These are phyloP conservation scores for Neoconidiobolus thromboides DNA, from an alignment of 371 early-diverging fungal species.

Conservation along the genomic window DNA sequence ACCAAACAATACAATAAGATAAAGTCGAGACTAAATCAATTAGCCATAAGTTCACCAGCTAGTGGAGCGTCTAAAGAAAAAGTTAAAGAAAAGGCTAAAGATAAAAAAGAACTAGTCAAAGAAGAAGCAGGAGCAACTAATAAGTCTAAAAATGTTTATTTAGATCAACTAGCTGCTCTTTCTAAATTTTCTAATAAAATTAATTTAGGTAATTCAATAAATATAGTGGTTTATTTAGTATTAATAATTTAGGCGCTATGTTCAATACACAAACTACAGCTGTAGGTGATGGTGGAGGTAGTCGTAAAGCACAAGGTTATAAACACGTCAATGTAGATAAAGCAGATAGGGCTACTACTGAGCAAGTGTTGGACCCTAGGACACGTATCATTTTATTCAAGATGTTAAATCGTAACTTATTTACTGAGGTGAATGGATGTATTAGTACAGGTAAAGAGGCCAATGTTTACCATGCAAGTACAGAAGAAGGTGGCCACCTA, in stretches of 20 bases:
- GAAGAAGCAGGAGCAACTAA: neutral
- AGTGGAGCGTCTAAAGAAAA: slow-evolving; percentile 4
- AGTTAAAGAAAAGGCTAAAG: slow-evolving; percentile 8
- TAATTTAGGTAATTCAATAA: slow-evolving; percentile 16
- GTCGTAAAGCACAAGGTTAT: slow-evolving; percentile 64
- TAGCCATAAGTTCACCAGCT: slow-evolving; percentile 11
- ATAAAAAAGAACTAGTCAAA: neutral
- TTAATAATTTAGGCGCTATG: neutral
- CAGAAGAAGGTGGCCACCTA: slow-evolving; percentile 61
- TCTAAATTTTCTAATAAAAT: slow-evolving; percentile 38
- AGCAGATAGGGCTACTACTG: slow-evolving; percentile 92
- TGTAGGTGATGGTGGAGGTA: slow-evolving; percentile 35
- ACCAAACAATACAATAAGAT: slow-evolving; percentile 84
- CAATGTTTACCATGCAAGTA: slow-evolving; percentile 91
- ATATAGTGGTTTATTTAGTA: neutral
- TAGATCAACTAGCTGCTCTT: slow-evolving; percentile 29
- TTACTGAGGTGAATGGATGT: slow-evolving; percentile 92
- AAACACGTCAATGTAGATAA: slow-evolving; percentile 57
- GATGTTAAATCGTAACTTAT: slow-evolving; percentile 70
- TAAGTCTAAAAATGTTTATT: slow-evolving; percentile 12
- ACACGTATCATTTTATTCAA: slow-evolving; percentile 95
- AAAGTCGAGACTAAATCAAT: slow-evolving; percentile 28
- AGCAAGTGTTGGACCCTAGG: slow-evolving; percentile 95
- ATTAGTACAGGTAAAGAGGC: slow-evolving; percentile 99
- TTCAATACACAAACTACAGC: slow-evolving; percentile 9